Evolutionary conservation across 2,329 filamentous ascomycete genomes (phyloP).

Genomic region (Calonectria fujianensis): DNA sequence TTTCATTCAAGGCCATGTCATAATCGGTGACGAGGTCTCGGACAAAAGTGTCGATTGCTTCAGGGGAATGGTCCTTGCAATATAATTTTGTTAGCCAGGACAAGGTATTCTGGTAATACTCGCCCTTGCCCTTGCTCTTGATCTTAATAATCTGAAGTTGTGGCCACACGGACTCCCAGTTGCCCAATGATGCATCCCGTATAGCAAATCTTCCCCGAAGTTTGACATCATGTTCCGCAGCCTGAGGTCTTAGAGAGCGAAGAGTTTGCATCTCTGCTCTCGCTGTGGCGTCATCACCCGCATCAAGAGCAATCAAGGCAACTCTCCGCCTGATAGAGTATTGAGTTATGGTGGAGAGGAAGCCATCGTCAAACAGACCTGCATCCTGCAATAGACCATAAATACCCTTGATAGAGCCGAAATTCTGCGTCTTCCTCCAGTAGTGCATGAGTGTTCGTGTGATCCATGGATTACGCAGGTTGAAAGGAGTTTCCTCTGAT

Average conservation of each 20-base stretch:
- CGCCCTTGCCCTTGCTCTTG: conserved; percentile 39
- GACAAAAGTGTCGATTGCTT: conserved; percentile 57
- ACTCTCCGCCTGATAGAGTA: conserved; percentile 57
- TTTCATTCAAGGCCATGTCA: conserved; percentile 53
- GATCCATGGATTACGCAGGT: conserved; percentile 46
- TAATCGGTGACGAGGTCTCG: conserved; percentile 53
- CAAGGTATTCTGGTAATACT: conserved; percentile 54
- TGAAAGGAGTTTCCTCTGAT: conserved; percentile 25
- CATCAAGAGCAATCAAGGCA: conserved; percentile 53
- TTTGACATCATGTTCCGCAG: conserved; percentile 51
- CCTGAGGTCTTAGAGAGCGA: conserved; percentile 45
- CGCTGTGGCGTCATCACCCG: conserved; percentile 54
- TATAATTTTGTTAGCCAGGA: conserved; percentile 60
- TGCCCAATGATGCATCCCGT: conserved; percentile 54
- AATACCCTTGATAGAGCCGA: conserved; percentile 50
- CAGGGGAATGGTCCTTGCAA: conserved; percentile 49
- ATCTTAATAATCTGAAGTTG: conserved; percentile 50
- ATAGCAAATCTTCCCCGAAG: conserved; percentile 55
- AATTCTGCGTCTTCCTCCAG: conserved; percentile 53
- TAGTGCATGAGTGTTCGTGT: conserved; percentile 52
- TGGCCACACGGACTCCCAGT: conserved; percentile 53
- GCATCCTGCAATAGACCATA: conserved; percentile 55
- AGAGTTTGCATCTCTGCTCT: conserved; percentile 53
- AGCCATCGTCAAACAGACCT: conserved; percentile 52
- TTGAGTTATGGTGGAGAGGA: conserved; percentile 47